Evolutionary conservation across 805 yeast species (phyloP).

Genomic region (Metschnikowia drakensbergensis): DNA sequence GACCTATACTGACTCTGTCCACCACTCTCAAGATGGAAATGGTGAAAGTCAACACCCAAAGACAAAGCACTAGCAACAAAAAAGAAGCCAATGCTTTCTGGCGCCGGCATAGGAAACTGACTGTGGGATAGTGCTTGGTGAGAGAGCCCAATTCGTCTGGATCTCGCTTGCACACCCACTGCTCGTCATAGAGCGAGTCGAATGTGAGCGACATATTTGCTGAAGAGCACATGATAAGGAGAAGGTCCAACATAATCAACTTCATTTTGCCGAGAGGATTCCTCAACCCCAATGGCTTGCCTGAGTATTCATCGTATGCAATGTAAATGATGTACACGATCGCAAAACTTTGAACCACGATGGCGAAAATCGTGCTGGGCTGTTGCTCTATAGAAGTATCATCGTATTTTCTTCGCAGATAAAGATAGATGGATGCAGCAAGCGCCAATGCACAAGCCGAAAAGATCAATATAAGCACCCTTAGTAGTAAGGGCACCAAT

Average conservation of each 20-base stretch:
- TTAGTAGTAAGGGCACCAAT: constrained; percentile 71
- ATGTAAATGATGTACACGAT: constrained; percentile 74
- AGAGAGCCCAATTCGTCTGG: constrained; percentile 15
- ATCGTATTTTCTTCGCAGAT: constrained; percentile 33
- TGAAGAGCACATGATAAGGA: constrained; percentile 83
- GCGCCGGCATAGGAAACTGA: constrained; percentile 62
- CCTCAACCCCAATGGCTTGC: constrained; percentile 88
- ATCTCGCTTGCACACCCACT: constrained; percentile 66
- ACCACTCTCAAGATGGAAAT: constrained; percentile 81
- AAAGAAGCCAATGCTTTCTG: constrained; percentile 79
- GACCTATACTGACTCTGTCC: constrained; percentile 47
- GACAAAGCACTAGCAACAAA: constrained; percentile 64
- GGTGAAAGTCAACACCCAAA: constrained; percentile 85
- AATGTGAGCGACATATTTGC: constrained; percentile 86
- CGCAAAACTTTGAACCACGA: constrained; percentile 78
- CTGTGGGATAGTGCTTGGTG: constrained; percentile 25
- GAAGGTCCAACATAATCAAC: constrained; percentile 73
- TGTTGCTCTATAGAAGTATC: constrained; percentile 55
- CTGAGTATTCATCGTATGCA: constrained; percentile 85
- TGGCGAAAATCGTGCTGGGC: constrained; percentile 90
- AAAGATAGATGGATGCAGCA: constrained; percentile 55
- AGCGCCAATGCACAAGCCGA: constrained; percentile 68
- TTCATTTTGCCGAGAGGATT: constrained; percentile 80
- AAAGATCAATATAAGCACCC: constrained; percentile 48
- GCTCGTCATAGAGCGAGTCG: constrained; percentile 71